Base-by-base conservation (phyloP, 1,284 basidiomycete species). In the Leccinum fuscescens region DNA sequence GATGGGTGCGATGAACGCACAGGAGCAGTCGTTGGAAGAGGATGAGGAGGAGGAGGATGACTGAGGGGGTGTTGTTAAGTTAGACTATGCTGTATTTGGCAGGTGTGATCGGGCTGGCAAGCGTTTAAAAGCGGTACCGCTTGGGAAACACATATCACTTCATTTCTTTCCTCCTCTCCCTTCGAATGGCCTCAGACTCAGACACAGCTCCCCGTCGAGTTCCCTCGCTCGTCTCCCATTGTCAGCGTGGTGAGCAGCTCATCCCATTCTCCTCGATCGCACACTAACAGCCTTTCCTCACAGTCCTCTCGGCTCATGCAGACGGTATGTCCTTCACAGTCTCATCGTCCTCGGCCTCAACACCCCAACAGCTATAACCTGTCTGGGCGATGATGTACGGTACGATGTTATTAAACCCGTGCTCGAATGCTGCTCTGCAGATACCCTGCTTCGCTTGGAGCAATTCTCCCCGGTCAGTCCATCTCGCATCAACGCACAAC, bases 1-100 rank as follows among this genome's bases (percentile, higher is more conserved):
- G 54, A 76, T 90, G 15, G 90, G 88, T 53, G 90, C 90, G 33
- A 90, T 92, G 86, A 86, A 83, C 54, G 89, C 89, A 3, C 83
- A 89, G 70, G 86, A 86, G 67, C 74, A 75, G 55, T 76, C 77
- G 56, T 79, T 79, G 59, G 78, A 82, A 60, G 80, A 78, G 8
- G 79, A 80, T 37, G 82, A 82, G 11, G 79, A 82, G 11, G 58
- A 57, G 48, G 67, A 62, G 12, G 64, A 61, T 46, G 57, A 67
- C 6, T 31, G 15, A 24, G 35, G 50, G 33, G 33, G 33, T 12
- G 7, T n/a, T 17, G 17, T 44, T 29, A 29, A 29, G 9, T 42
- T 42, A 42, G n/a, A 42, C 49, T n/a, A 27, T 20, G 4, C 62
- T 56, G 42, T 58, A 62, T 72, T 67, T 65, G 69, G 70, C 61